Conservation (phyloP, 306 rosid species). For the Abrus precatorius region DNA sequence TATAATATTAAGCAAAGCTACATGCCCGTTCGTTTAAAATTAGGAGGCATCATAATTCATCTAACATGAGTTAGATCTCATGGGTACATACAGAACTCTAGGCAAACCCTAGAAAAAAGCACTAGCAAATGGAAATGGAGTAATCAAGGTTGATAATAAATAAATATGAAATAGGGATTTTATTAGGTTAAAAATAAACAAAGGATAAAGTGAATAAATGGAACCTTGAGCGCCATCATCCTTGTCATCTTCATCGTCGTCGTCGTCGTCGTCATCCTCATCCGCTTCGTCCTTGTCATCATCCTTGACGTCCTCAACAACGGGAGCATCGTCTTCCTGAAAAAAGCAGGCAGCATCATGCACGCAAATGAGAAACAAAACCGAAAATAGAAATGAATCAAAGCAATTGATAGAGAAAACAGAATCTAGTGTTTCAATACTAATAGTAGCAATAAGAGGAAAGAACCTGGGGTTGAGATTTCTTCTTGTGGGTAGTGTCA, state of each 20-base stretch:
- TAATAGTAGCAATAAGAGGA: not conserved
- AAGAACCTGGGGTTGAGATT: constrained; percentile 56
- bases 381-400: not conserved
- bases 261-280: constrained; percentile 64
- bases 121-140: not conserved
- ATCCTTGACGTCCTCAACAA: constrained; percentile 82
- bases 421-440: too few relatives aligned
- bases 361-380: not conserved
- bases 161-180: not conserved
- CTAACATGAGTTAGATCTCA: not conserved
- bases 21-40: not conserved
- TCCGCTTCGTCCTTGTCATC: constrained; percentile 67
- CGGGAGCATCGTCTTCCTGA: constrained; percentile 69
- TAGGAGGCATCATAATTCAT: not conserved
- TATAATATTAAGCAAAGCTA: not conserved
- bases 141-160: not conserved
- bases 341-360: not conserved
- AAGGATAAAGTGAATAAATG: not conserved
- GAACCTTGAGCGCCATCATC: constrained; percentile 74
- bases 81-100: not conserved
- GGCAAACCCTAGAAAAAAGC: not conserved
- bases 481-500: constrained; percentile 56
- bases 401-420: not conserved
- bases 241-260: constrained; percentile 68
- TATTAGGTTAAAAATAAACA: not conserved